Evolutionary conservation across 2,329 filamentous ascomycete genomes (phyloP).

Genomic region (Zalaria obscura): DNA sequence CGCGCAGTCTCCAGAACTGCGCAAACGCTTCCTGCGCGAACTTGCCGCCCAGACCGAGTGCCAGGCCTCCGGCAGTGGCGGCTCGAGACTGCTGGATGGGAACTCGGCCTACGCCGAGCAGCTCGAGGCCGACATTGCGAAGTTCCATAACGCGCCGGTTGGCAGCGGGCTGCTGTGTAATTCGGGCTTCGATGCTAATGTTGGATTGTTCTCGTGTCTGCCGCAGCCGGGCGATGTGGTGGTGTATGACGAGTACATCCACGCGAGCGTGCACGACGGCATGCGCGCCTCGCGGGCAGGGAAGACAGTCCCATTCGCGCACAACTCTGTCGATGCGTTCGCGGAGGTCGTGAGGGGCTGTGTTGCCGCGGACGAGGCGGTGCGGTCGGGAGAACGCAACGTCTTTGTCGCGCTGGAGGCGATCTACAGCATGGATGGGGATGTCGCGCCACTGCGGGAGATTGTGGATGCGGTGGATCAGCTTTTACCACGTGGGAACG

Average conservation of each 20-base stretch:
- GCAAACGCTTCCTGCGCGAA: slow-evolving; percentile 33
- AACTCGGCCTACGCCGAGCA: slow-evolving; percentile 46
- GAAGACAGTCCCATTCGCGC: slow-evolving; percentile 36
- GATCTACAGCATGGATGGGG: slow-evolving; percentile 70
- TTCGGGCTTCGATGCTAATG: slow-evolving; percentile 38
- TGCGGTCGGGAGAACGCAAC: slow-evolving; percentile 29
- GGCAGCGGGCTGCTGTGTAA: slow-evolving; percentile 46
- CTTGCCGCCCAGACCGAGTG: slow-evolving; percentile 20
- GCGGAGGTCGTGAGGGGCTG: slow-evolving; percentile 14
- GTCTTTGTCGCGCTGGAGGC: slow-evolving; percentile 58
- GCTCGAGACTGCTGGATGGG: slow-evolving; percentile 51
- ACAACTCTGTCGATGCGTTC: slow-evolving; percentile 36
- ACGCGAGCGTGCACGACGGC: slow-evolving; percentile 67
- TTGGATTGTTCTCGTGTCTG: slow-evolving; percentile 32
- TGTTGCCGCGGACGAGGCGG: slow-evolving; percentile 13
- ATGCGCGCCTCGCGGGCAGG: slow-evolving; percentile 50
- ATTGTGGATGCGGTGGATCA: slow-evolving; percentile 45
- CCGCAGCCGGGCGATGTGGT: slow-evolving; percentile 36
- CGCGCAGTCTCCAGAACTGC: slow-evolving; percentile 32
- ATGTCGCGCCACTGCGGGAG: slow-evolving; percentile 48
- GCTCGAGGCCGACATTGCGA: slow-evolving; percentile 44
- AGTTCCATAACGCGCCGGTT: slow-evolving; percentile 46
- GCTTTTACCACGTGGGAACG: slow-evolving; percentile 42
- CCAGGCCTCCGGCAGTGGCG: slow-evolving; percentile 39
- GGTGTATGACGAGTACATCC: slow-evolving; percentile 61